These are phyloP conservation scores for Phlebiopsis gigantea DNA, from an alignment of 768 basidiomycete species.

Conservation along the genomic window DNA sequence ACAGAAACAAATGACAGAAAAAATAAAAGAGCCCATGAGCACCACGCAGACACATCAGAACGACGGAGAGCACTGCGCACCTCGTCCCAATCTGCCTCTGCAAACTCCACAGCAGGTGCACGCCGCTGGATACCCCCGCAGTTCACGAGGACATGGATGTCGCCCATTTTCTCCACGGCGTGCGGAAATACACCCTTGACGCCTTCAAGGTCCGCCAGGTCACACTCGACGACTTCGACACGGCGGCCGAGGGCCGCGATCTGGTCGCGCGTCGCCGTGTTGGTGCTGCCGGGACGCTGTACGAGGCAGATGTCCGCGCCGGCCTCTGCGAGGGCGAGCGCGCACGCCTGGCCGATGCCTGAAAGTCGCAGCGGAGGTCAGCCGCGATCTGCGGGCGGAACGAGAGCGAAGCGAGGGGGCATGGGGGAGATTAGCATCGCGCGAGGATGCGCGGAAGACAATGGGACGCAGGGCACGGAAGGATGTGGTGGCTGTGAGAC, in stretches of 20 bases:
- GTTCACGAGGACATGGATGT: conserved; percentile 63
- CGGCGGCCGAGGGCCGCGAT: conserved; percentile 32
- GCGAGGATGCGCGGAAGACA: not conserved
- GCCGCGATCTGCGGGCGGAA: too few species aligned
- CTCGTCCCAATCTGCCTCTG: conserved; percentile 68
- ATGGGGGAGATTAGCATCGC: not conserved
- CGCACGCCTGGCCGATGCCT: conserved; percentile 55
- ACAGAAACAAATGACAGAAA: not conserved
- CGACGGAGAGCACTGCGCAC: conserved; percentile 27
- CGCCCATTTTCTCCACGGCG: conserved; percentile 45
- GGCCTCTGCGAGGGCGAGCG: conserved; percentile 49
- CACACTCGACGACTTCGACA: conserved; percentile 46
- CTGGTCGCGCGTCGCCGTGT: conserved; percentile 31
- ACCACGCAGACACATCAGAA: conserved; percentile 20
- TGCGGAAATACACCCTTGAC: conserved; percentile 45
- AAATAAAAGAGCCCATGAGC: conserved; percentile 9
- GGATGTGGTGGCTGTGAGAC: conserved; percentile 2
- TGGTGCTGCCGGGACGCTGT: conserved; percentile 34
- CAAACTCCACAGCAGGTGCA: conserved; percentile 58
- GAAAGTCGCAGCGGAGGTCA: too few species aligned
- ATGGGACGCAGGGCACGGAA: not conserved
- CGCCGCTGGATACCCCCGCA: conserved; percentile 61
- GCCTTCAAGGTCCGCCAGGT: conserved; percentile 44
- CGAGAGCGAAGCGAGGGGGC: too few species aligned
- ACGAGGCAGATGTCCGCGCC: conserved; percentile 47